phyloP scores from a whole-genome alignment of 2,329 filamentous ascomycete genomes.

The Apiospora hydei region DNA sequence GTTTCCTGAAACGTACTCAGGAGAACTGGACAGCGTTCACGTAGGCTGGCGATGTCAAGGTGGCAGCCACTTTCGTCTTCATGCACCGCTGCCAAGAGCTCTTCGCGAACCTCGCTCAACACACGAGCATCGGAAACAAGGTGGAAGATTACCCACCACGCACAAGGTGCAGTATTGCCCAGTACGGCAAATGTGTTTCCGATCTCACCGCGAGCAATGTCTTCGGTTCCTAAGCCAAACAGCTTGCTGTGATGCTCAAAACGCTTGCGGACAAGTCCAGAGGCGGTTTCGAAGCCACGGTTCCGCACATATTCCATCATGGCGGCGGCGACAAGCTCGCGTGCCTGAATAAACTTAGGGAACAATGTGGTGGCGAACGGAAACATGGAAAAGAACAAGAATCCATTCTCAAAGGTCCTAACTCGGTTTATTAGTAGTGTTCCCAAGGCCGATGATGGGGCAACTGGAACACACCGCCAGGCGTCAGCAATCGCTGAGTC shows the following conservation, averaged over 20 bases:
- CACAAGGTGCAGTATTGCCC: constrained; percentile 34
- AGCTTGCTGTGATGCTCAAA: constrained; percentile 33
- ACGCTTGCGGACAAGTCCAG: constrained; percentile 34
- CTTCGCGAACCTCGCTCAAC: constrained; percentile 32
- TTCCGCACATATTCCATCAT: constrained; percentile 34
- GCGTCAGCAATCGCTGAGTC: constrained; percentile 33
- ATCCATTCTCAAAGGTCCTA: constrained; percentile 32
- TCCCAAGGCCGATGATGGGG: background rate
- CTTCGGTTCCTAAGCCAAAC: constrained; percentile 34
- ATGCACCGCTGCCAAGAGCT: constrained; percentile 25
- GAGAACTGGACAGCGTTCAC: constrained; percentile 36
- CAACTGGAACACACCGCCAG: constrained; percentile 31
- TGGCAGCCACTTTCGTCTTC: background rate
- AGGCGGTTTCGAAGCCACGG: constrained; percentile 35
- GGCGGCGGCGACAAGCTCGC: constrained; percentile 29
- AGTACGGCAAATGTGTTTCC: constrained; percentile 38
- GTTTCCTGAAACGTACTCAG: constrained; percentile 41
- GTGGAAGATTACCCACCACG: constrained; percentile 38
- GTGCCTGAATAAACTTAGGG: constrained; percentile 26
- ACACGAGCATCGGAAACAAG: constrained; percentile 34
- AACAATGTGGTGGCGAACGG: constrained; percentile 28
- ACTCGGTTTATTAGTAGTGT: background rate
- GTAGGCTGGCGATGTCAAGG: background rate
- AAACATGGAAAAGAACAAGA: constrained; percentile 31
- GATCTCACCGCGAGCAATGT: constrained; percentile 38